Conservation (phyloP, 208 protist species). For the Leishmania tropica region DNA sequence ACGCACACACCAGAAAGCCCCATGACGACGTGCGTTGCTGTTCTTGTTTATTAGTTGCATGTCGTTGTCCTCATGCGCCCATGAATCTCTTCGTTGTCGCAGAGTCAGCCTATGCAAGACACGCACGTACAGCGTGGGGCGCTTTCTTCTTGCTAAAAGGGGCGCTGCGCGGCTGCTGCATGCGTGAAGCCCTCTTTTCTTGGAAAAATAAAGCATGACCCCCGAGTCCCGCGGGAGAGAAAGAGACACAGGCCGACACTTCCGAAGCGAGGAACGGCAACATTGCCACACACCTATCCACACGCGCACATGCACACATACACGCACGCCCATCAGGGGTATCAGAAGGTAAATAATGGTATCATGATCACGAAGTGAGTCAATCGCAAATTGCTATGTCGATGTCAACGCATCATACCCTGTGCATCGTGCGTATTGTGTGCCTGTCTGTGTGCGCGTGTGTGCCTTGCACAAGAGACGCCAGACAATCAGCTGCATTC, state of each 20-base stretch:
- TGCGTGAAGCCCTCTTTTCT: too few species aligned
- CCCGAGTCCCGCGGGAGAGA: too few species aligned
- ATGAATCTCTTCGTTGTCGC: background rate
- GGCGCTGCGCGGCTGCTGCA: too few species aligned
- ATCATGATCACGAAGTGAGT: conserved; percentile 26
- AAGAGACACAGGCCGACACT: too few species aligned
- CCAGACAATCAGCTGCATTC: background rate
- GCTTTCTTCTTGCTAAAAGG: too few species aligned
- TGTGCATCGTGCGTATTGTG: background rate
- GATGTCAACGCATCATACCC: conserved; percentile 23
- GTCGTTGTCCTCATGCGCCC: background rate
- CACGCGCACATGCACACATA: background rate
- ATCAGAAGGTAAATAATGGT: conserved; percentile 21
- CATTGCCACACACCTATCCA: background rate
- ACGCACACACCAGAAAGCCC: background rate
- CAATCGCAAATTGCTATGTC: conserved; percentile 32
- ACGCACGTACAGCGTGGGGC: background rate
- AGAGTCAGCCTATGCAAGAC: background rate
- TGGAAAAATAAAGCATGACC: too few species aligned
- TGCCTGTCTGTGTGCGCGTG: background rate
- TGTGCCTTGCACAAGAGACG: background rate
- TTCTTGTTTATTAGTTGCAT: background rate
- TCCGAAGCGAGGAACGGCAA: too few species aligned
- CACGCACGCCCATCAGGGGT: background rate
- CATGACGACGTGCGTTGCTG: background rate